Evolutionary conservation across 441 rosid genomes (phyloP).

Genomic region (Euphorbia schlechtendalii): DNA sequence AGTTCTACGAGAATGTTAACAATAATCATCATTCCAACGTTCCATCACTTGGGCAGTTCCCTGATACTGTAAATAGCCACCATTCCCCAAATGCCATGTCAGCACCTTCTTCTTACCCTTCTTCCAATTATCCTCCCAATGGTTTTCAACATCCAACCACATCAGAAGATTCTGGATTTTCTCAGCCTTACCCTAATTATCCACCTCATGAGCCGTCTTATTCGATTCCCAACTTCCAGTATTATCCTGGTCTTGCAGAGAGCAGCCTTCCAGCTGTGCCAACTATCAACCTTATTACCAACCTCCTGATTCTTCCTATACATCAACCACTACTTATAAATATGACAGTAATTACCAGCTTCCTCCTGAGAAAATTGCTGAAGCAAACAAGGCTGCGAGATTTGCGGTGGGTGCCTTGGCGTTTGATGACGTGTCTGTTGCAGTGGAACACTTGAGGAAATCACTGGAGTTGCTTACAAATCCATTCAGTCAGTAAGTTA

Average conservation of each 20-base stretch:
- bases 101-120: conserved; percentile 39
- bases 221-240: conserved; percentile 75
- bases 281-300: conserved; percentile 57
- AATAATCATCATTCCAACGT: conserved; percentile 26
- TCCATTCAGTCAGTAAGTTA: conserved; percentile 55
- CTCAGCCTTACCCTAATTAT: no score
- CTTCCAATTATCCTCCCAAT: conserved; percentile 43
- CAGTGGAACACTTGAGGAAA: conserved; percentile 68
- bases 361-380: conserved; percentile 71
- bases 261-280: conserved; percentile 69
- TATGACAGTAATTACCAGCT: conserved; percentile 80
- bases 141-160: no score
- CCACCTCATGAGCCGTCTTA: conserved; percentile 53
- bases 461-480: conserved; percentile 88
- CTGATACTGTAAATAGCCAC: conserved; percentile 36
- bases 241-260: conserved; percentile 80
- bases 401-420: conserved; percentile 96
- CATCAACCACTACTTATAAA: conserved; percentile 50
- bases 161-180: no score
- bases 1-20: conserved; percentile 29
- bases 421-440: conserved; percentile 78
- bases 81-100: conserved; percentile 35
- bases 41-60: conserved; percentile 35
- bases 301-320: conserved; percentile 52
- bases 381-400: conserved; percentile 95